These are phyloP conservation scores for Podospora bellae-mahoneyi DNA, from an alignment of 495 filamentous ascomycete species.

Conservation along the genomic window DNA sequence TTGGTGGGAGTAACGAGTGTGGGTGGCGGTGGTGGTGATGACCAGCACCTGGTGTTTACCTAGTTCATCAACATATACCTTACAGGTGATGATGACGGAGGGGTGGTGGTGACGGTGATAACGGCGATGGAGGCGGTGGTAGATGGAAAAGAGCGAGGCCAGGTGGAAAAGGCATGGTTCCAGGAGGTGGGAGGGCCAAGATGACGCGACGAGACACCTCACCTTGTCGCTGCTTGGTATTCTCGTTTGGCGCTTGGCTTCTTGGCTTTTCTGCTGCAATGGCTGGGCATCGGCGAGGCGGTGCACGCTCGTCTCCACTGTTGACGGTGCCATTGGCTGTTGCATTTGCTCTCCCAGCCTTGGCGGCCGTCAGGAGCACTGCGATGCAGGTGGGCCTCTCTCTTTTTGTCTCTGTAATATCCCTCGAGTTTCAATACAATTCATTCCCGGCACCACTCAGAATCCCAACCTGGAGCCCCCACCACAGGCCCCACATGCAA, in stretches of 20 bases:
- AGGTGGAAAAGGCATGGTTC: conserved; percentile 20
- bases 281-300: conserved; percentile 18
- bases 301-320: conserved; percentile 16
- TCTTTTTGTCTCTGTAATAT: neutral
- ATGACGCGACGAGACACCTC: conserved; percentile 19
- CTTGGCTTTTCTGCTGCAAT: conserved; percentile 16
- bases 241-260: conserved; percentile 27
- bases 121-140: neutral
- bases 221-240: conserved; percentile 8
- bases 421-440: neutral
- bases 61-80: neutral
- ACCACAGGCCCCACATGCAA: neutral
- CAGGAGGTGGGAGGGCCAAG: conserved; percentile 9
- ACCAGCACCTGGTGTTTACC: neutral
- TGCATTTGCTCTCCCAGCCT: neutral
- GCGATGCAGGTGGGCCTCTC: neutral
- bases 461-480: too few relatives aligned
- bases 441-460: too few relatives aligned
- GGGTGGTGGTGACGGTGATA: conserved; percentile 14
- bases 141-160: conserved; percentile 7
- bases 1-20: conserved; percentile 3
- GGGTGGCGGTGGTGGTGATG: neutral
- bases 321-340: conserved; percentile 3
- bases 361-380: neutral
- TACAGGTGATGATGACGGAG: conserved; percentile 4